phyloP scores from a whole-genome alignment of 2,329 filamentous ascomycete species.

The Curvularia sp. region DNA sequence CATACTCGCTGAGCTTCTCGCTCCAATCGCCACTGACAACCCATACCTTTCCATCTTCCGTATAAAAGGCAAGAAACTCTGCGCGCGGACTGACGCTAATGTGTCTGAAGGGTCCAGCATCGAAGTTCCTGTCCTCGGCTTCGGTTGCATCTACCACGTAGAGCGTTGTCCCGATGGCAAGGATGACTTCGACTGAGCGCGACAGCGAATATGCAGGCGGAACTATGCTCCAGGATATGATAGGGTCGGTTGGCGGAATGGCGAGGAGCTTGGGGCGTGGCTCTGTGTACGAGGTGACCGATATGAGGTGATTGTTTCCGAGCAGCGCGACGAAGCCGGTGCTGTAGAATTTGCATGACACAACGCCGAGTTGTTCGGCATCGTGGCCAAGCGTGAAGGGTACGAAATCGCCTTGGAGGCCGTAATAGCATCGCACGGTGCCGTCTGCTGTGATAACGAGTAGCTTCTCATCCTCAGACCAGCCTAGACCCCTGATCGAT shows the following conservation, averaged over 20 bases:
- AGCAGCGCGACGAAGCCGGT: constrained; percentile 92
- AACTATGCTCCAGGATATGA: constrained; percentile 89
- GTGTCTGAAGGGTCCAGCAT: constrained; percentile 91
- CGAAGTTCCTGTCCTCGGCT: constrained; percentile 86
- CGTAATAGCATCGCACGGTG: constrained; percentile 86
- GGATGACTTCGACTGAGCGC: constrained; percentile 87
- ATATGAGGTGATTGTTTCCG: constrained; percentile 83
- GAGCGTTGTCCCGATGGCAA: constrained; percentile 84
- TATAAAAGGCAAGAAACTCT: constrained; percentile 86
- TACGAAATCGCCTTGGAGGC: constrained; percentile 92
- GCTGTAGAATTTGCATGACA: constrained; percentile 89
- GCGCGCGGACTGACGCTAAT: constrained; percentile 91
- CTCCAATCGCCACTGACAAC: constrained; percentile 96
- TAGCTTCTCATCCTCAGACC: constrained; percentile 94
- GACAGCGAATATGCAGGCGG: constrained; percentile 88
- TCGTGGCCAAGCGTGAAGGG: constrained; percentile 91
- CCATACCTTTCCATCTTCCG: constrained; percentile 80
- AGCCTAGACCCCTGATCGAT: constrained; percentile 84
- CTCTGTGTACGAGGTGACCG: constrained; percentile 89
- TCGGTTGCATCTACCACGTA: constrained; percentile 88
- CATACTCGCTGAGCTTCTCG: constrained; percentile 87
- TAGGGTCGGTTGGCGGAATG: constrained; percentile 74
- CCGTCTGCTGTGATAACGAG: constrained; percentile 89
- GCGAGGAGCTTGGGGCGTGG: constrained; percentile 86
- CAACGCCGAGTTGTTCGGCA: constrained; percentile 85